A percentile compares a stretch with the other conserved stretches of the same genome.
Evolutionary conservation across 768 basidiomycete species (phyloP).

Genomic region (Podaxis rugospora): DNA sequence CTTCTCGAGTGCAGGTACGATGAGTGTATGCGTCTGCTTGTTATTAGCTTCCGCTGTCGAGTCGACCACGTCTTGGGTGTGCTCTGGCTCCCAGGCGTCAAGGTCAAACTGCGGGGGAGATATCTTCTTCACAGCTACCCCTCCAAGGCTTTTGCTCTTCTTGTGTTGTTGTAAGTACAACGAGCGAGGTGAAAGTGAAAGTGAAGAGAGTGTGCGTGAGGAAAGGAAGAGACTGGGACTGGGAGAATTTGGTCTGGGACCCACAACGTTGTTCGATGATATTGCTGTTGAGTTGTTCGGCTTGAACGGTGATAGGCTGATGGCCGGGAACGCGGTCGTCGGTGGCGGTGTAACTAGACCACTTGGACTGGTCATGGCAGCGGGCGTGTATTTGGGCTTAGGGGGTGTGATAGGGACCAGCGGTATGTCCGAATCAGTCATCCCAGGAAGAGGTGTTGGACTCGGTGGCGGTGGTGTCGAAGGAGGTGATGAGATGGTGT

Average conservation of each 20-base stretch:
- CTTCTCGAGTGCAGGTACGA: neutral
- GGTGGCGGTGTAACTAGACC: constrained; percentile 4
- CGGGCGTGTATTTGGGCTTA: neutral
- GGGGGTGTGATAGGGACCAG: constrained; percentile 3
- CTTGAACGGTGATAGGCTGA: constrained; percentile 6
- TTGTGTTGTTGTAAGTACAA: neutral
- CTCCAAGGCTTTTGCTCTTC: constrained; percentile 7
- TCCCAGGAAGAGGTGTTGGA: neutral
- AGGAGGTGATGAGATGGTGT: neutral
- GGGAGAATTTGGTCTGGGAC: neutral
- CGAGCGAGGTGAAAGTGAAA: constrained; percentile 9
- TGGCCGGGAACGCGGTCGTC: constrained; percentile 2
- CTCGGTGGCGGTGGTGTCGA: constrained; percentile 7
- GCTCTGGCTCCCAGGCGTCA: neutral
- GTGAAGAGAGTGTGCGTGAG: constrained; percentile 6
- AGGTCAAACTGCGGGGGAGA: neutral
- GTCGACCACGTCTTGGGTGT: neutral
- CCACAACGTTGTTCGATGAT: neutral
- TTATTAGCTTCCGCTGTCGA: neutral
- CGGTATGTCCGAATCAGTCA: neutral
- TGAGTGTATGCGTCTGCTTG: neutral
- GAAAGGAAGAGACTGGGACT: constrained; percentile 6
- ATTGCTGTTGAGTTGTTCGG: neutral
- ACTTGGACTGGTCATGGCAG: neutral
- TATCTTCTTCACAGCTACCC: constrained; percentile 8